Percentiles rank a stretch among this genome's conserved stretches.
These are phyloP conservation scores for Glycine latifolia DNA, from an alignment of 306 rosid species.

Conservation along the genomic window DNA sequence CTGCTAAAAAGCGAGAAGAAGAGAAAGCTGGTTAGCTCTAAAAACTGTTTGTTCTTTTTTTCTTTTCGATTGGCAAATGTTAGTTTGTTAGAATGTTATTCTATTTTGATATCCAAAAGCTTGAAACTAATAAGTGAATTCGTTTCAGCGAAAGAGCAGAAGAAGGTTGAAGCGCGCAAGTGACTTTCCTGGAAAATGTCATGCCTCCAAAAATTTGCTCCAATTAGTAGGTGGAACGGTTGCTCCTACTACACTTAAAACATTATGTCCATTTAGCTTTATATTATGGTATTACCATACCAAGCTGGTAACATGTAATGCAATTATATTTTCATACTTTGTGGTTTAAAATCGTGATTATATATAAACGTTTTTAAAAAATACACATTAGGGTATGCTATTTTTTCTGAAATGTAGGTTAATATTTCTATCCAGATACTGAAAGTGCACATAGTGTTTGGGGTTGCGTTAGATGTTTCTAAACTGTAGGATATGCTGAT, in stretches of 20 bases:
- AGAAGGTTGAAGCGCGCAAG: constrained; percentile 78
- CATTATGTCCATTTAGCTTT: constrained; percentile 45
- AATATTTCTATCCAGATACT: background rate
- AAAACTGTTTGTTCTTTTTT: background rate
- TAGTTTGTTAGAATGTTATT: background rate
- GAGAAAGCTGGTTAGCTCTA: constrained; percentile 77
- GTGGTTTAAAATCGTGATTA: constrained; percentile 39
- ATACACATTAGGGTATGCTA: too few relatives aligned
- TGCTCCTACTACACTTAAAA: constrained; percentile 39
- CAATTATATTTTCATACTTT: constrained; percentile 36
- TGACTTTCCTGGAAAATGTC: constrained; percentile 29
- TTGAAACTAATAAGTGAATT: constrained; percentile 32
- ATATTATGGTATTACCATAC: constrained; percentile 33
- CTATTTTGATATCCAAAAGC: constrained; percentile 8
- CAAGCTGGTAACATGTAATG: constrained; percentile 47
- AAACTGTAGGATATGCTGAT: too few relatives aligned
- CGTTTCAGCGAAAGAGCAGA: constrained; percentile 80
- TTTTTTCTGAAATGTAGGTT: background rate
- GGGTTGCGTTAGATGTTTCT: background rate
- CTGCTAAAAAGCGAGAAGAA: constrained; percentile 88
- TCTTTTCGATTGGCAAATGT: background rate
- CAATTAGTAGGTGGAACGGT: constrained; percentile 28
- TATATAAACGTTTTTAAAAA: background rate
- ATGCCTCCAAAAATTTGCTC: constrained; percentile 35
- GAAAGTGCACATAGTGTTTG: background rate